Evolutionary conservation across 2,329 filamentous ascomycete species (phyloP).

Genomic region (Claviceps sp.): DNA sequence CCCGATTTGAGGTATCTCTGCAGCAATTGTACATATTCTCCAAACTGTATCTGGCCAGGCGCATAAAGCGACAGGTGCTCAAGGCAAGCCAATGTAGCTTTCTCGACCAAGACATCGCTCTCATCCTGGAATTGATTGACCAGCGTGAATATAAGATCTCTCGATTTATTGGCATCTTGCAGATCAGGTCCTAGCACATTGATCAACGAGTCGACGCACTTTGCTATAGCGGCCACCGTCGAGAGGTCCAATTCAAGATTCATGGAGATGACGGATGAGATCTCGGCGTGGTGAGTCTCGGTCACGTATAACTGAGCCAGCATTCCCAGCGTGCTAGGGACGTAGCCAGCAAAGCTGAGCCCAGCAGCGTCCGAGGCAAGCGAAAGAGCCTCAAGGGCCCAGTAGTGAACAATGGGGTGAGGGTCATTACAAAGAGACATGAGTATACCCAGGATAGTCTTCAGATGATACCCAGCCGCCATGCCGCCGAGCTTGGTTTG

Average conservation of each 20-base stretch:
- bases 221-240: slow-evolving; percentile 68
- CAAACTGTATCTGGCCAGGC: slow-evolving; percentile 72
- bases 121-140: slow-evolving; percentile 73
- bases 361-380: slow-evolving; percentile 85
- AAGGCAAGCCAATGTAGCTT: slow-evolving; percentile 67
- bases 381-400: slow-evolving; percentile 81
- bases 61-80: slow-evolving; percentile 91
- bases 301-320: slow-evolving; percentile 83
- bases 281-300: slow-evolving; percentile 82
- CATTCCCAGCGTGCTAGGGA: slow-evolving; percentile 84
- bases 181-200: slow-evolving; percentile 93
- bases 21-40: slow-evolving; percentile 67
- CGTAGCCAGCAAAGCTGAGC: slow-evolving; percentile 80
- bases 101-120: slow-evolving; percentile 54
- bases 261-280: slow-evolving; percentile 66
- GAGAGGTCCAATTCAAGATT: slow-evolving; percentile 80
- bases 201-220: slow-evolving; percentile 88
- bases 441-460: slow-evolving; percentile 94
- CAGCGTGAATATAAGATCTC: slow-evolving; percentile 80
- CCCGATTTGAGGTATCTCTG: slow-evolving; percentile 65
- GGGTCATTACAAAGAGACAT: slow-evolving; percentile 95
- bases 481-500: slow-evolving; percentile 94
- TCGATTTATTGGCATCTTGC: slow-evolving; percentile 81
- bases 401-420: slow-evolving; percentile 90
- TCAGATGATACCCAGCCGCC: slow-evolving; percentile 91